Base-by-base conservation (phyloP, 2,329 filamentous ascomycete species). In the Ophiostoma piceae region DNA sequence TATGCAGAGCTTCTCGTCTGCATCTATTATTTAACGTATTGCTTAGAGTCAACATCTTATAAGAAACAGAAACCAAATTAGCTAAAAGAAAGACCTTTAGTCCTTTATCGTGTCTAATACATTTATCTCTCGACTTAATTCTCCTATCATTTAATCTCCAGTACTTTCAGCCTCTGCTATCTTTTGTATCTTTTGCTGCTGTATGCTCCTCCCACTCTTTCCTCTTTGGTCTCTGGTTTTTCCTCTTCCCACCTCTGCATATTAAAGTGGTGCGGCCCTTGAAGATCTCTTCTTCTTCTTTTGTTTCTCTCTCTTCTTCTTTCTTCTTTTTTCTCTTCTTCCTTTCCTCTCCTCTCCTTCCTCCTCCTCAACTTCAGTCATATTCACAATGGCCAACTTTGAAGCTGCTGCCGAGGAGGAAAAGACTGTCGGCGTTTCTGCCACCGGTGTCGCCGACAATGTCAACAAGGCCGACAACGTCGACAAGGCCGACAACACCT, bases 381-480 rank as follows among this genome's bases (percentile, higher is more conserved):
- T 39, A 65, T 35, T n/a, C 39, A 51, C 22, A n/a, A 73, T 73
- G 71, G 66, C 66, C 41, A 29, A 32, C 32, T 70, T 65, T 39
- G 62, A 67, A 62, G 66, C 22, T 22, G n/a, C 54, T 39, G 69
- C 43, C 29, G 73, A 73, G 51, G 73, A 73, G 26, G 73, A 74
- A 51, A 71, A 73, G 70, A 70, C 69, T 51, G 43, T 71, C 5
- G 73, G 71, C 37, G 62, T 71, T 6, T 41, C 68, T 41, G 67
- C 69, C 39, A 12, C 37, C 29, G 67, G 68, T 32, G 12, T 29
- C 29, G 65, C 64, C 22, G 67, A 65, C 19, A 67, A 71, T 41
- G 16, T 8, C 16, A 35, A 62, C n/a, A 35, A 35, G 3, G 29
- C 57, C 7, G 26, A 65, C 19, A 67, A 71, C 35, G 16, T 8